A percentile compares a stretch with the other conserved stretches of the same genome.
These are phyloP conservation scores for Boletus subparvulus DNA, from an alignment of 768 basidiomycete species.

Conservation along the genomic window DNA sequence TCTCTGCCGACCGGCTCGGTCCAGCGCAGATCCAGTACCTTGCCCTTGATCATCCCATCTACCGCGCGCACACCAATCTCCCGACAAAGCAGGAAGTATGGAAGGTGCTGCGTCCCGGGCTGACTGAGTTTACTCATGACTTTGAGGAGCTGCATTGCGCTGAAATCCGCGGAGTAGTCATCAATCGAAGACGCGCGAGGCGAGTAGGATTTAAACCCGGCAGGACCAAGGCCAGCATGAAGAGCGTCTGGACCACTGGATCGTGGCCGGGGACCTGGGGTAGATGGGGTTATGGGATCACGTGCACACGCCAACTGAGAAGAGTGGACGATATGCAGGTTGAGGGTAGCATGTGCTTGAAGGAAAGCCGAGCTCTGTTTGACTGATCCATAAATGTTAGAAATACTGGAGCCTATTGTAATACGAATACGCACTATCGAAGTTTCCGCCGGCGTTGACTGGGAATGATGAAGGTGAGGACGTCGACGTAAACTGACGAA, in stretches of 20 bases:
- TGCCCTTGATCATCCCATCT: conserved; percentile 80
- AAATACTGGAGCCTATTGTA: not conserved
- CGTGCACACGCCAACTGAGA: conserved; percentile 53
- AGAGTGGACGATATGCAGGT: conserved; percentile 85
- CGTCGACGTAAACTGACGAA: not conserved
- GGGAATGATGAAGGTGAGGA: conserved; percentile 7
- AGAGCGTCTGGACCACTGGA: conserved; percentile 48
- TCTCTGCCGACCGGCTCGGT: conserved; percentile 67
- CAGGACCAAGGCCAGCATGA: conserved; percentile 58
- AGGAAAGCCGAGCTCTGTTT: conserved; percentile 81
- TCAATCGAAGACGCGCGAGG: conserved; percentile 32
- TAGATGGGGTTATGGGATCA: conserved; percentile 33
- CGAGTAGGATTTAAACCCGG: conserved; percentile 61
- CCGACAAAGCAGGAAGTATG: conserved; percentile 80
- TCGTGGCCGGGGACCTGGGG: conserved; percentile 33
- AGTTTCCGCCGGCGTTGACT: conserved; percentile 74
- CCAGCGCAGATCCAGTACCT: conserved; percentile 75
- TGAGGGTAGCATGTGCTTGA: conserved; percentile 80
- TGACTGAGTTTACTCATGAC: conserved; percentile 79
- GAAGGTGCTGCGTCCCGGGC: conserved; percentile 58
- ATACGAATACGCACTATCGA: conserved; percentile 54
- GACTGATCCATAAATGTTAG: conserved; percentile 42
- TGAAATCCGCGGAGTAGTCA: conserved; percentile 63
- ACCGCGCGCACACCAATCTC: conserved; percentile 83
- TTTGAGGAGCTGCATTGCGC: conserved; percentile 74